phyloP scores from a whole-genome alignment of 163 green algal genomes.

The Dunaliella salina region DNA sequence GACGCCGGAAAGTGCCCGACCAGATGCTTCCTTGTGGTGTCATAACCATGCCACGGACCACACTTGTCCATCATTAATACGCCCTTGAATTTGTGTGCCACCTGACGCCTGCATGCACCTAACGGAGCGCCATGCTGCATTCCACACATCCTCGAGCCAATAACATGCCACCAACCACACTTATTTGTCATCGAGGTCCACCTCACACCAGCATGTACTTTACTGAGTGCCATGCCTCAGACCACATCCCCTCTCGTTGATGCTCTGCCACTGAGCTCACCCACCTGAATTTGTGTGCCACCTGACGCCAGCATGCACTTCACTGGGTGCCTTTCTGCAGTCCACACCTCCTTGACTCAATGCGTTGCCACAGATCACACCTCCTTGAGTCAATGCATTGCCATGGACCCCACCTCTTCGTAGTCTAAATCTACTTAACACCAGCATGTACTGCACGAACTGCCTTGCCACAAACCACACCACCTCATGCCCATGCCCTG shows the following conservation, averaged over 20 bases:
- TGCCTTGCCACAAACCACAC: too few species aligned
- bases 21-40: too few species aligned
- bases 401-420: background rate
- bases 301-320: too few species aligned
- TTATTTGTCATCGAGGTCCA: constrained; percentile 16
- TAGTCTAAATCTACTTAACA: background rate
- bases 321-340: too few species aligned
- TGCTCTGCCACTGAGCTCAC: background rate
- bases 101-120: constrained; percentile 74
- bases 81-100: too few species aligned
- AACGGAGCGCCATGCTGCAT: too few species aligned
- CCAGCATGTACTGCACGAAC: too few species aligned
- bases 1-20: constrained; percentile 75
- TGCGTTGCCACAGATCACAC: too few species aligned
- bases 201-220: constrained; percentile 74
- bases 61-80: constrained; percentile 40
- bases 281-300: constrained; percentile 44
- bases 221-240: constrained; percentile 74
- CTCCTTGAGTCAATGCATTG: background rate
- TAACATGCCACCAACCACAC: constrained; percentile 70
- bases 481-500: too few species aligned
- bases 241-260: constrained; percentile 45
- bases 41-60: constrained; percentile 69
- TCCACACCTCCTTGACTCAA: background rate
- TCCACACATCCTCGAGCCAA: too few species aligned